Percentiles rank a stretch among this genome's conserved stretches.
Evolutionary conservation across 345 rosid genomes (phyloP).

Genomic region (Noccaea bulbosa): DNA sequence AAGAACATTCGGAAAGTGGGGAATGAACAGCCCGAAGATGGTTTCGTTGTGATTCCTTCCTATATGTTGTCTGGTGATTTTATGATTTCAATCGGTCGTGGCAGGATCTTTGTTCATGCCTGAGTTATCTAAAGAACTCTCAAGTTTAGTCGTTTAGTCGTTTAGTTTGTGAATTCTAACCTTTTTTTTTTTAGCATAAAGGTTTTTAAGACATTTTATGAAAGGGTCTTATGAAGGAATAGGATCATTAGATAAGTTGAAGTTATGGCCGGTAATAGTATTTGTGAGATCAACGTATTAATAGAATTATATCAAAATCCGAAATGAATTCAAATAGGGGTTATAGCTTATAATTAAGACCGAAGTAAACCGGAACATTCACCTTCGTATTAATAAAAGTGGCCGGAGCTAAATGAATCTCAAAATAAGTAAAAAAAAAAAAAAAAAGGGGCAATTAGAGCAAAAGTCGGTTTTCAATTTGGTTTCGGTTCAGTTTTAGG

Average conservation of each 20-base stretch:
- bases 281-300: background rate
- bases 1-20: constrained; percentile 34
- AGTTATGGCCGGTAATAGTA: constrained; percentile 1
- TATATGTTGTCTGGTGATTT: constrained; percentile 13
- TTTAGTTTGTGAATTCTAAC: background rate
- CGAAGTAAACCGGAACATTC: background rate
- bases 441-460: background rate
- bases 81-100: constrained; percentile 16
- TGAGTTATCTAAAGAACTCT: background rate
- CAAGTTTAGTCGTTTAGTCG: background rate
- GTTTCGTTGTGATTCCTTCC: constrained; percentile 32
- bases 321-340: background rate
- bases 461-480: background rate
- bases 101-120: background rate
- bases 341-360: background rate
- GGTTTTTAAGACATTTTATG: background rate
- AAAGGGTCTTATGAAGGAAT: background rate
- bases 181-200: background rate
- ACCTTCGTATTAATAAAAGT: too few species aligned
- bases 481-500: background rate
- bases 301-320: background rate
- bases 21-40: background rate
- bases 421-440: background rate
- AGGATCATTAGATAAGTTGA: background rate
- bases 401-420: too few species aligned